A percentile compares a stretch with the other conserved stretches of the same genome.
Evolutionary conservation across 2,329 filamentous ascomycete species (phyloP).

Genomic region (Grosmannia huntii): DNA sequence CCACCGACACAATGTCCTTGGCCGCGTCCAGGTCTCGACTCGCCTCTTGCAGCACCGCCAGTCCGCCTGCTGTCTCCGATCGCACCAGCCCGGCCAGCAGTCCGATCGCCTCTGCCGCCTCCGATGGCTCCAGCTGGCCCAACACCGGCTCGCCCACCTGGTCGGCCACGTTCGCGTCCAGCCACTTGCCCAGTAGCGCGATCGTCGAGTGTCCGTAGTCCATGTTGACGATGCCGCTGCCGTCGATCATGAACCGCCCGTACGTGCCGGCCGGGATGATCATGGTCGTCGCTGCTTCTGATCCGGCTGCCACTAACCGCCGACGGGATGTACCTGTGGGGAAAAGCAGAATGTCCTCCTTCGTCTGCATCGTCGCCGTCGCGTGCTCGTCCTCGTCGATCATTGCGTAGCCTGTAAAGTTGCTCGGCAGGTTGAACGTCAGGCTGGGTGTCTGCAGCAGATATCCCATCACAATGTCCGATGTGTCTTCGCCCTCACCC

Average conservation of each 20-base stretch:
- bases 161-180: constrained; percentile 53
- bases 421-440: constrained; percentile 60
- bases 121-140: constrained; percentile 42
- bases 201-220: constrained; percentile 72
- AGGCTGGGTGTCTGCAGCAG: constrained; percentile 60
- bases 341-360: constrained; percentile 52
- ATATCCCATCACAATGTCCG: constrained; percentile 42
- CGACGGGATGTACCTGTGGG: constrained; percentile 31
- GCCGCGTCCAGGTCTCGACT: constrained; percentile 42
- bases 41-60: constrained; percentile 44
- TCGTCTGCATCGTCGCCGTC: constrained; percentile 61
- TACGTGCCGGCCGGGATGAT: constrained; percentile 52
- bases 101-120: constrained; percentile 59
- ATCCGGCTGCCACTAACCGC: constrained; percentile 23
- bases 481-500: constrained; percentile 25
- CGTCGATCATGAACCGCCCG: constrained; percentile 65
- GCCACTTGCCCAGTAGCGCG: constrained; percentile 62
- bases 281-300: constrained; percentile 25
- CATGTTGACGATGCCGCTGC: constrained; percentile 60
- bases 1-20: constrained; percentile 65
- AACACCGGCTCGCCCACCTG: constrained; percentile 40
- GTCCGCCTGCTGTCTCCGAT: constrained; percentile 28
- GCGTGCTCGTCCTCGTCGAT: constrained; percentile 63
- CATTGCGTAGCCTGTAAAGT: constrained; percentile 64
- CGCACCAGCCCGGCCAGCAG: constrained; percentile 60